Base-by-base conservation (phyloP, 768 basidiomycete genomes). In the Mycena crocata region DNA sequence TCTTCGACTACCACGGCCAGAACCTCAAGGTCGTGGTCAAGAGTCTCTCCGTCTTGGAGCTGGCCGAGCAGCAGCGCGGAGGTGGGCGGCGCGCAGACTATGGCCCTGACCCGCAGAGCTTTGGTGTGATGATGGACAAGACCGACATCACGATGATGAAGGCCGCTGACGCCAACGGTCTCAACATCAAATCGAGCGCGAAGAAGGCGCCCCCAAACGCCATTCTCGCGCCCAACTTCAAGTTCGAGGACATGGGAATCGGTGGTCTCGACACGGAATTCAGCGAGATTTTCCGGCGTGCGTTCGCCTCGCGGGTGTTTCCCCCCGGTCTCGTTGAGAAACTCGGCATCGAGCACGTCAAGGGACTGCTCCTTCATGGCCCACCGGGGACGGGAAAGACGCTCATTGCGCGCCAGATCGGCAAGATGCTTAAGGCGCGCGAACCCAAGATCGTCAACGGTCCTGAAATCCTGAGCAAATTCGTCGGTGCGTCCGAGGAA, bases 241-340 rank as follows among this genome's bases (percentile, higher is more conserved):
- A 98, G 79, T 99, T 99, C 68, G 94, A 97, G 74, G 98, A 99
- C 77, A 99, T 99, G 97, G 98, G 98, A 21, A 99, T 99, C 73
- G 98, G 98, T 74, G 98, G 98, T 74, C 84, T 99, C 35, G 98
- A 99, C 77, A 84, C 89, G 10, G 98, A 99, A 76, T 99, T 99
- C 76, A 89, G 89, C 61, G 91, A 95, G 45, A 99, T 99, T 74
- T 99, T 99, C 85, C 93, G 98, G 76, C 93, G 98, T 74, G 98
- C 98, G 0, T 99, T 99, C 76, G 96, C 98, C 0, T 95, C 93
- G 51, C 94, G 98, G 49, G 95, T 99, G n/a, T 99, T 99, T 80
- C 98, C 98, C 42, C 96, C 96, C 0, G 95, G 89, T 0, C 87
- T 99, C 2, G 96, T 99, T 6, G 97, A 99, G 73, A 99, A 97